A percentile compares a stretch with the other conserved stretches of the same genome.
Conservation (phyloP, 371 early-diverging fungal genomes). For the Mortierella sp. region DNA sequence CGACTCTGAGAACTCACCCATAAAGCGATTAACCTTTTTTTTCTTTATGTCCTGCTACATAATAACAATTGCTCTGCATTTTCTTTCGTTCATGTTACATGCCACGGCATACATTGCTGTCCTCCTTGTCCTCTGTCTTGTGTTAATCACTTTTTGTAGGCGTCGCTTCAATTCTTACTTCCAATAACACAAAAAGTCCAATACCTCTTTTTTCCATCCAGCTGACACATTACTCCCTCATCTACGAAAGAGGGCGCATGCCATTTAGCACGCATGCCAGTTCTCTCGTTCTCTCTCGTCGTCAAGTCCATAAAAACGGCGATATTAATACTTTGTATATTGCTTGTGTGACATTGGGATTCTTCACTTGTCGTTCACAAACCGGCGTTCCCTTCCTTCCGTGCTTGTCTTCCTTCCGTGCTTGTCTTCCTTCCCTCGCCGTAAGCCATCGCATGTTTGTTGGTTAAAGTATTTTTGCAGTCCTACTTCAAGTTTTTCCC, state of each 20-base stretch:
- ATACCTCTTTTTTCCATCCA: background rate
- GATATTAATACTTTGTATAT: background rate
- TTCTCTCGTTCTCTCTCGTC: background rate
- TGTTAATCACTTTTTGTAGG: background rate
- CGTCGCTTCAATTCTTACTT: background rate
- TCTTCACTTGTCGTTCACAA: background rate
- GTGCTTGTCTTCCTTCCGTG: background rate
- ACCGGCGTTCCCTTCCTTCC: background rate
- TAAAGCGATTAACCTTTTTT: background rate
- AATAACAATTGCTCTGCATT: background rate
- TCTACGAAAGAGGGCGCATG: background rate
- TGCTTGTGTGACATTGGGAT: background rate
- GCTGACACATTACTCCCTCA: background rate
- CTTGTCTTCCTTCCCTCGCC: background rate
- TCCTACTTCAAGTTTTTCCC: background rate
- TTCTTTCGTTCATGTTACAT: background rate
- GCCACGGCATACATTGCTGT: background rate
- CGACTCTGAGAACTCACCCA: background rate
- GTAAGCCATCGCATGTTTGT: too few relatives aligned
- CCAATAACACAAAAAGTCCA: background rate
- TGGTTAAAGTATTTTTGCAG: too few relatives aligned
- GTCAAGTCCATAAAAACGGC: conserved; percentile 4
- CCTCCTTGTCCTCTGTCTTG: background rate
- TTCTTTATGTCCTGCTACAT: too few relatives aligned
- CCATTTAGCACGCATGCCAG: background rate